Evolutionary conservation across 352 stramenopile species (phyloP), one percentile per base, ranked within the genome.

Genomic region (Phytophthora pistaciae): DNA sequence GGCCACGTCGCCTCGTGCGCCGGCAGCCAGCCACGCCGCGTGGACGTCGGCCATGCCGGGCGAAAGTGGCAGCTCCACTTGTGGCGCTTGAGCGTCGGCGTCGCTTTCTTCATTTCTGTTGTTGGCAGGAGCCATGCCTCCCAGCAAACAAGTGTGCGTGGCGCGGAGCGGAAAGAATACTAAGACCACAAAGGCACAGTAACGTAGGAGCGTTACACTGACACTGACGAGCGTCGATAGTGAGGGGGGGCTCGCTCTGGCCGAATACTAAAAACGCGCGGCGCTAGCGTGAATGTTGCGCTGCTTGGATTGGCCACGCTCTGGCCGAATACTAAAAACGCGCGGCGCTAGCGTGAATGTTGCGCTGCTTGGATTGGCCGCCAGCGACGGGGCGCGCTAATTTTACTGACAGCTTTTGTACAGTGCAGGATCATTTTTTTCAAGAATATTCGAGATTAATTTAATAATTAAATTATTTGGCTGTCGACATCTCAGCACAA

Each of bases 11-110:
- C 58, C 18, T 3, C 9, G 54, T 5, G 61, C 63, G 13, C 64
- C 69, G 3, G 69, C 69, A 10, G 46, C 25, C 9, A 76, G 64
- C 69, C 69, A 76, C 44, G 62, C 63, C 18, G 40, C 31, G 38
- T 72, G 56, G 25, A 75, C 57, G 3, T 66, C 42, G 5, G 36
- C 14, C 59, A 54, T 49, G 3, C 21, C 13, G 42, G 23, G 9
- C 11, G 42, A 38, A 42, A 21, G 14, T 3, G 55, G 38, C 55
- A 61, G 11, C 16, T 31, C 23, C 25, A 58, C 5, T 20, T 38
- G 6, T 33, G 13, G 33, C 25, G 25, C 25, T 29, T 29, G 25
- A 18, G 36, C 23, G 42, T 58, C 50, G 6, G 10, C 16, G 7
- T 20, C 6, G 25, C 40, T 29, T 23, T 53, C 50, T 13, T 55